These are phyloP conservation scores for Geopyxis carbonaria DNA, from an alignment of 495 filamentous ascomycete genomes.

Conservation along the genomic window DNA sequence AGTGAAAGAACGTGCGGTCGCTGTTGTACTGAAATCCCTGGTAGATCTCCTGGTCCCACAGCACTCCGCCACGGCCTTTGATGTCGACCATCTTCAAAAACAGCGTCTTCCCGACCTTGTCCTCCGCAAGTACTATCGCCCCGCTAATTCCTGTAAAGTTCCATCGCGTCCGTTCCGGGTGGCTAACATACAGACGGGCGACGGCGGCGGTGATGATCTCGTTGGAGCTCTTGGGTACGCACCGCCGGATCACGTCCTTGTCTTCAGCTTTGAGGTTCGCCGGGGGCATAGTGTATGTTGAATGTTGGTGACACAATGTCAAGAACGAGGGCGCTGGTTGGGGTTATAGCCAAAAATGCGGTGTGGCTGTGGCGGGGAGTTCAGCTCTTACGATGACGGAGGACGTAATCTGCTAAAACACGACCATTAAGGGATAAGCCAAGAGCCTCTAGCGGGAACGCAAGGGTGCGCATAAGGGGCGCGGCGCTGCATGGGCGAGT, in stretches of 20 bases:
- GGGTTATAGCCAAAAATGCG: too few relatives aligned
- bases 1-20: conserved; percentile 92
- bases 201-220: conserved; percentile 91
- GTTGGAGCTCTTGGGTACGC: conserved; percentile 78
- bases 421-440: too few relatives aligned
- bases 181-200: conserved; percentile 82
- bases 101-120: conserved; percentile 83
- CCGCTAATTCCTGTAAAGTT: conserved; percentile 87
- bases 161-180: conserved; percentile 77
- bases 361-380: too few relatives aligned
- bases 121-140: conserved; percentile 82
- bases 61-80: conserved; percentile 68
- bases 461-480: too few relatives aligned
- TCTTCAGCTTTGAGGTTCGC: conserved; percentile 79
- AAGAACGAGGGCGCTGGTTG: too few relatives aligned
- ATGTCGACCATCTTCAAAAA: conserved; percentile 97
- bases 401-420: too few relatives aligned
- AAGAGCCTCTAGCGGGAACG: too few relatives aligned
- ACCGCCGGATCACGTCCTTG: conserved; percentile 80
- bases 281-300: conserved; percentile 29
- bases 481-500: too few relatives aligned
- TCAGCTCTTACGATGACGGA: too few relatives aligned
- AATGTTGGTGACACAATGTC: not conserved
- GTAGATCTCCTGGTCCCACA: conserved; percentile 98
- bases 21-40: conserved; percentile 88